Evolutionary conservation across 108 stramenopile genomes (phyloP), one percentile per base, ranked within the genome.

Genomic region (Nitzschia palea): DNA sequence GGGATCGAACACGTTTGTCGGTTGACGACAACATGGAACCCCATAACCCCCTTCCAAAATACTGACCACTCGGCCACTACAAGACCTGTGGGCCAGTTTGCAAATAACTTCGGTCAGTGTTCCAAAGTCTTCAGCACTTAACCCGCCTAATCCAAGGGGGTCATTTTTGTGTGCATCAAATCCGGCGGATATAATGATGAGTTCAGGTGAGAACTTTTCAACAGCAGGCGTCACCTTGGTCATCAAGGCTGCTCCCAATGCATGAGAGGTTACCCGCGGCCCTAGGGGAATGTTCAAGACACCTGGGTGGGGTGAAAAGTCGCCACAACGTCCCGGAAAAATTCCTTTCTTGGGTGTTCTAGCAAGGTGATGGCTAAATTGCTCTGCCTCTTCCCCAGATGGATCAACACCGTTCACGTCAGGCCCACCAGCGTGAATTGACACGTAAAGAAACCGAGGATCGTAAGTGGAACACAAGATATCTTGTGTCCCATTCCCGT

Each of bases 41-140:
- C 96, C 98, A 71, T 99, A 99, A n/a, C 98, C 98, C 8, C 98
- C 98, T 75, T 99, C 98, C 25, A 99, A 75, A 10, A 98, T 85
- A 57, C 91, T 92, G 12, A 99, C 67, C 10, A 99, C 72, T 50
- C 96, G 84, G 4, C 98, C 98, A 71, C 90, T 90, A 83, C 98
- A 99, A 45, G 78, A 81, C 28, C 86, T 83, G 51, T 65, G 72
- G 4, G 97, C 95, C 44, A 97, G 79, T 56, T 90, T 78, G 63
- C 95, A 89, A 8, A 86, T 71, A 30, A 95, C 91, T 45, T 92
- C 82, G 40, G 97, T 95, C 0, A 95, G 69, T 31, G 67, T 78
- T 18, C 85, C 87, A 71, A 93, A 96, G 61, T 98, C 95, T 47
- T 80, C 78, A 35, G 93, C 88, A n/a, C 82, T 66, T 54, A 95